Conservation (phyloP, 1,284 basidiomycete species). For the Veloboletus limbatus region DNA sequence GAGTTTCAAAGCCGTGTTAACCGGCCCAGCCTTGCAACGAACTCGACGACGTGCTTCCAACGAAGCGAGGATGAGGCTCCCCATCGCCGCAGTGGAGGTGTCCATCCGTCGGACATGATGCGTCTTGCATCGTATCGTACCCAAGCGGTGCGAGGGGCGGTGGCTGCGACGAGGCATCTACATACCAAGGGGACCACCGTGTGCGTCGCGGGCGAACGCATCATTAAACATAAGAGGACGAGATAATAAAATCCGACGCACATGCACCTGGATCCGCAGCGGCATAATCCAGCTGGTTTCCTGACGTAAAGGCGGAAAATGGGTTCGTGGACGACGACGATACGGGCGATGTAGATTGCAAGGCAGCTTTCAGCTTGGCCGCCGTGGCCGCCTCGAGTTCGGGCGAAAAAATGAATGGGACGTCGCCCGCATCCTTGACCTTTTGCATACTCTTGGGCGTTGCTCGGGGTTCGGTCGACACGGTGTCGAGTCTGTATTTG, state of each 20-base stretch:
- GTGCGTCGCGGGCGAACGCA: background rate
- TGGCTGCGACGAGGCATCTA: conserved; percentile 12
- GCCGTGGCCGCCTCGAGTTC: conserved; percentile 32
- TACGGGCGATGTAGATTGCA: conserved; percentile 19
- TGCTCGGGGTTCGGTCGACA: conserved; percentile 14
- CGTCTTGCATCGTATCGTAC: conserved; percentile 12
- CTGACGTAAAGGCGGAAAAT: conserved; percentile 25
- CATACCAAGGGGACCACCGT: conserved; percentile 1
- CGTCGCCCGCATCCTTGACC: conserved; percentile 33
- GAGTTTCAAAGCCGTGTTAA: conserved; percentile 10
- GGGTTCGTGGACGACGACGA: conserved; percentile 9
- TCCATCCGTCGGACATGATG: conserved; percentile 2
- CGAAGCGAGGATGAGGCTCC: conserved; percentile 12
- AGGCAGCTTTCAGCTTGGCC: conserved; percentile 26
- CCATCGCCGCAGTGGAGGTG: conserved; percentile 7
- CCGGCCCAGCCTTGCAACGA: conserved; percentile 34
- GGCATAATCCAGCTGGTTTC: conserved; percentile 14
- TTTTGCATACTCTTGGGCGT: conserved; percentile 17
- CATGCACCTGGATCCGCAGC: conserved; percentile 23
- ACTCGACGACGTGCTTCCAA: conserved; percentile 26
- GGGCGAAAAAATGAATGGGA: conserved; percentile 33
- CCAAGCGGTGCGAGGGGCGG: conserved; percentile 6
- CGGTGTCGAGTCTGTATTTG: conserved; percentile 26
- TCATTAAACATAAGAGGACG: conserved; percentile 3
- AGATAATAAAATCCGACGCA: conserved; percentile 20